Evolutionary conservation across 2,329 filamentous ascomycete genomes (phyloP).

Genomic region (Aspergillus ochraceus): DNA sequence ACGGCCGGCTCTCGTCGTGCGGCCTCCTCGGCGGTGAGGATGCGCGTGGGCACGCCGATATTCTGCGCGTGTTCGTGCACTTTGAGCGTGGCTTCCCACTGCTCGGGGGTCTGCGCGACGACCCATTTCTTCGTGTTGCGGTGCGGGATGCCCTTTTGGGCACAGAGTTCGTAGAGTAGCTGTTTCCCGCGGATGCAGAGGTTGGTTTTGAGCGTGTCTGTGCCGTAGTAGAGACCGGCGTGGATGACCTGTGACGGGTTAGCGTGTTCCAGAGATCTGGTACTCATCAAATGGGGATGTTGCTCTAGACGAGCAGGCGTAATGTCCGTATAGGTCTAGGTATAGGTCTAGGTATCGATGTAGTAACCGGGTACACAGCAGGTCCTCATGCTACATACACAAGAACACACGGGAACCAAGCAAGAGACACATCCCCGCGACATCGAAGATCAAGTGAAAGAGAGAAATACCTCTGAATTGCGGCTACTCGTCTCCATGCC

Average conservation of each 20-base stretch:
- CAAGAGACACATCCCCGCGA: neutral
- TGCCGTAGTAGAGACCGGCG: constrained; percentile 87
- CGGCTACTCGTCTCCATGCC: constrained; percentile 86
- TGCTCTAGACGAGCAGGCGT: too few relatives aligned
- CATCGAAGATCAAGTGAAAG: neutral
- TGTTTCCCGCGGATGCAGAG: constrained; percentile 78
- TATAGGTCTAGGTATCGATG: neutral
- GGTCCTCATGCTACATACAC: too few relatives aligned
- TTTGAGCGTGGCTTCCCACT: constrained; percentile 60
- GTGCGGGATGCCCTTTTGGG: constrained; percentile 65
- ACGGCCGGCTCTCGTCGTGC: constrained; percentile 54
- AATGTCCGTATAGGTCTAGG: too few relatives aligned
- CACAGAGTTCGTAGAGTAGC: constrained; percentile 78
- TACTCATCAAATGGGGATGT: too few relatives aligned
- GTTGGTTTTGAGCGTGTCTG: constrained; percentile 71
- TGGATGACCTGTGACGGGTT: constrained; percentile 71
- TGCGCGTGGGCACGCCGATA: constrained; percentile 69
- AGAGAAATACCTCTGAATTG: constrained; percentile 70
- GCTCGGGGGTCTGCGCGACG: constrained; percentile 75
- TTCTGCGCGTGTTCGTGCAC: constrained; percentile 55
- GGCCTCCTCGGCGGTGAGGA: constrained; percentile 66
- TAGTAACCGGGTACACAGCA: neutral
- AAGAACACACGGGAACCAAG: too few relatives aligned
- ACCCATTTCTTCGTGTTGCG: constrained; percentile 88
- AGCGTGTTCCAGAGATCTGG: too few relatives aligned